These are phyloP conservation scores for Meredithiella fracta DNA, from an alignment of 2,329 filamentous ascomycete genomes.

Conservation along the genomic window DNA sequence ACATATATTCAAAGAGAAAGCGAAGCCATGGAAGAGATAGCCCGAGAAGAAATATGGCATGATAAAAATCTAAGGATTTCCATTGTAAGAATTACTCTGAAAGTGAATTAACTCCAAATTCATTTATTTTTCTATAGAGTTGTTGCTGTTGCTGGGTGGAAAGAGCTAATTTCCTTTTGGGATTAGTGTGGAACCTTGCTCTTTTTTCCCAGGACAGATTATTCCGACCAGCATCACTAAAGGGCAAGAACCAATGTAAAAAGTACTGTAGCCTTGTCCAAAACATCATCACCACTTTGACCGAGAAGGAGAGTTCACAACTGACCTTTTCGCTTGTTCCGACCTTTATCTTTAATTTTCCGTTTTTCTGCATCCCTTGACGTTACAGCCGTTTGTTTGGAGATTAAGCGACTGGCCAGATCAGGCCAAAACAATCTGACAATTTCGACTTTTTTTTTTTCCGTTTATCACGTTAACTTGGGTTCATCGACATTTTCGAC, in stretches of 20 bases:
- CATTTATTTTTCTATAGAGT: not conserved
- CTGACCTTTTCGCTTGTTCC: not conserved
- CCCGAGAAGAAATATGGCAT: no score
- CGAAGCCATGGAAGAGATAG: not conserved
- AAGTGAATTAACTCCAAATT: no score
- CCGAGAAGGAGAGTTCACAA: not conserved
- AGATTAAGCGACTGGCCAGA: not conserved
- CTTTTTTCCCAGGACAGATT: slow-evolving; percentile 7
- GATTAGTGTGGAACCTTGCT: slow-evolving; percentile 15
- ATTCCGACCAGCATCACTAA: not conserved
- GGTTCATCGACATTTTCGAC: no score
- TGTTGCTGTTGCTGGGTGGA: not conserved
- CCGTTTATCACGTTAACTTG: no score
- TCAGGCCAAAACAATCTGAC: not conserved
- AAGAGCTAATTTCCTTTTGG: slow-evolving; percentile 16
- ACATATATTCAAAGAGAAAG: not conserved
- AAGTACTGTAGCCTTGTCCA: slow-evolving; percentile 9
- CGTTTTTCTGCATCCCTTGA: not conserved
- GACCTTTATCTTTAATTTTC: slow-evolving; percentile 4
- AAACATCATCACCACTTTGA: slow-evolving; percentile 4
- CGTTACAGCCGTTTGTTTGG: not conserved
- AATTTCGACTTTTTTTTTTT: no score
- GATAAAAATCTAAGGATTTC: not conserved
- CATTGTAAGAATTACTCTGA: not conserved
- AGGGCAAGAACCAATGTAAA: not conserved